Evolutionary conservation across 176 grass and related monocot genomes (phyloP).

Genomic region (Oryza glaberrima): DNA sequence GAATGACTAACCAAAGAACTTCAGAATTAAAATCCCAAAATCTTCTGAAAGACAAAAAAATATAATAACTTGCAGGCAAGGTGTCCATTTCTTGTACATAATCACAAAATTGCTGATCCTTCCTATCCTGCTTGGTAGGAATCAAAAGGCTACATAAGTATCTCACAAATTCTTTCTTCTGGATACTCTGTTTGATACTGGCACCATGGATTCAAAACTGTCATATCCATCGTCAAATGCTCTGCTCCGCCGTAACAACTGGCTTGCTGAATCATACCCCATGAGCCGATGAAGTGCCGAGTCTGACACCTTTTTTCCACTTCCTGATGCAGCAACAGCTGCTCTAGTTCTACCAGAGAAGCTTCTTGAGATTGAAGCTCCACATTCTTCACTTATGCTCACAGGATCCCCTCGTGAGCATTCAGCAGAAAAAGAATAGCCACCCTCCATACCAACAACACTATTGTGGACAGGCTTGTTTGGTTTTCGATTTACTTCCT

Average conservation of each 20-base stretch:
- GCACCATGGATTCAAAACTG: slow-evolving; percentile 67
- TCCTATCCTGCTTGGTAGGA: not conserved
- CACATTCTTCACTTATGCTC: slow-evolving; percentile 46
- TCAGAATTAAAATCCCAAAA: not conserved
- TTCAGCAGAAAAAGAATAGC: slow-evolving; percentile 41
- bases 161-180: slow-evolving; percentile 53
- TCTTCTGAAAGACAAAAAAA: not conserved
- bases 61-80: not conserved
- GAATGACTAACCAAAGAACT: not conserved
- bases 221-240: slow-evolving; percentile 60
- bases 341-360: slow-evolving; percentile 45
- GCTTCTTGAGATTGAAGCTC: slow-evolving; percentile 59
- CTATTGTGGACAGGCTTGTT: not conserved
- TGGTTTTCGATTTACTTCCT: slow-evolving; percentile 23
- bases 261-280: slow-evolving; percentile 93
- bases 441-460: slow-evolving; percentile 29
- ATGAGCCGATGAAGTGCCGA: slow-evolving; percentile 80
- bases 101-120: slow-evolving; percentile 30
- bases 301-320: slow-evolving; percentile 47
- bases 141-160: slow-evolving; percentile 18
- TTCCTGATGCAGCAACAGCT: slow-evolving; percentile 36
- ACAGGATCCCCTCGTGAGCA: slow-evolving; percentile 30
- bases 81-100: not conserved
- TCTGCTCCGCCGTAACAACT: slow-evolving; percentile 61
- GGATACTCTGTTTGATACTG: slow-evolving; percentile 53